These are phyloP conservation scores for Penicillium sp. DNA, from an alignment of 2,329 filamentous ascomycete genomes.

Conservation along the genomic window DNA sequence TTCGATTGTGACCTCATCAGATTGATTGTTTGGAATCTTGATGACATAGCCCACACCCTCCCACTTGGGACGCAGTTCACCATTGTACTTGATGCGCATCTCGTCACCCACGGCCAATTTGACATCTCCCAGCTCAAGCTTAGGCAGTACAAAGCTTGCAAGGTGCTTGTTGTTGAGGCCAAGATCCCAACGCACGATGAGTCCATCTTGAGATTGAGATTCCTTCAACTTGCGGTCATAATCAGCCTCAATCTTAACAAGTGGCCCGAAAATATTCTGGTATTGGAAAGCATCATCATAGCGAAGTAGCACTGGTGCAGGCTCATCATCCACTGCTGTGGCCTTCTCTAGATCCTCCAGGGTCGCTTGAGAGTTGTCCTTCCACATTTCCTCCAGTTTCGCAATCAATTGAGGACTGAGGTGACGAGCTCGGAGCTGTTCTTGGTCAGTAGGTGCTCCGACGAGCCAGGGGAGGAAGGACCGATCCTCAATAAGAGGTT, in stretches of 20 bases:
- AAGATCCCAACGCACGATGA: conserved; percentile 90
- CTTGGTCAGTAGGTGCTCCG: conserved; percentile 80
- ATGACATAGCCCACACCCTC: conserved; percentile 98
- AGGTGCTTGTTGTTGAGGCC: conserved; percentile 97
- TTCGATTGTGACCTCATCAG: conserved; percentile 94
- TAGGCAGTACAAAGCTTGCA: conserved; percentile 91
- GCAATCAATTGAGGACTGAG: conserved; percentile 92
- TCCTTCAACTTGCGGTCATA: conserved; percentile 99
- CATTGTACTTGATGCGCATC: conserved; percentile 95
- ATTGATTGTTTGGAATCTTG: conserved; percentile 99
- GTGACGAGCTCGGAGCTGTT: conserved; percentile 92
- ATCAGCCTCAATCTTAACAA: conserved; percentile 98
- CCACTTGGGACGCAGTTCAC: conserved; percentile 87
- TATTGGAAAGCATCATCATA: conserved; percentile 99
- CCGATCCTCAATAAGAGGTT: conserved; percentile 93
- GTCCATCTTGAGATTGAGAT: conserved; percentile 92
- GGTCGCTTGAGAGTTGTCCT: conserved; percentile 85
- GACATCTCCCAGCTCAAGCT: conserved; percentile 95
- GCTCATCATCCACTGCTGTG: conserved; percentile 89
- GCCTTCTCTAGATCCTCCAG: conserved; percentile 89
- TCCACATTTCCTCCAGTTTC: conserved; percentile 97
- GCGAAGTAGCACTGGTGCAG: conserved; percentile 83
- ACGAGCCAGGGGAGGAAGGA: conserved; percentile 96
- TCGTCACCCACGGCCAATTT: conserved; percentile 97
- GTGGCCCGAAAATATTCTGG: conserved; percentile 94